Conservation (phyloP, 371 early-diverging fungal genomes). For the Phascolomyces articulosus region DNA sequence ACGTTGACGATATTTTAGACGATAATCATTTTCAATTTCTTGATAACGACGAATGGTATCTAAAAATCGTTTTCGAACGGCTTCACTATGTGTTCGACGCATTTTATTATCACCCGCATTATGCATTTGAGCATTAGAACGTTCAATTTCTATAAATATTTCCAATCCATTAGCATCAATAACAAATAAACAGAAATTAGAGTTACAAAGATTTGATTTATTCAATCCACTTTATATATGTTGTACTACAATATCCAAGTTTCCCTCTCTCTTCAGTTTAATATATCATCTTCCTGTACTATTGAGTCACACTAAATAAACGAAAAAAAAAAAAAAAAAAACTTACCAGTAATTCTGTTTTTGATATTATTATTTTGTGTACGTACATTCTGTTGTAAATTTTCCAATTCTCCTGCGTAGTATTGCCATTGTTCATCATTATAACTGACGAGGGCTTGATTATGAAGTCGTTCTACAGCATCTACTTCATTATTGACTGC, state of each 20-base stretch:
- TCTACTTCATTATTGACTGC: conserved; percentile 36
- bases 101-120: neutral
- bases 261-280: too few species aligned
- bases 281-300: too few species aligned
- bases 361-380: conserved; percentile 31
- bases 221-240: too few species aligned
- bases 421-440: conserved; percentile 44
- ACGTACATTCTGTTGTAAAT: conserved; percentile 31
- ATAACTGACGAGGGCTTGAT: conserved; percentile 28
- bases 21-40: conserved; percentile 75
- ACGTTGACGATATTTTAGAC: conserved; percentile 81
- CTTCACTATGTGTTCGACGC: conserved; percentile 46
- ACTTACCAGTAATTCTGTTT: conserved; percentile 30
- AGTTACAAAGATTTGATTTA: too few species aligned
- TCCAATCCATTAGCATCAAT: neutral
- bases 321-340: neutral
- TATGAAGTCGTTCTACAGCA: conserved; percentile 37
- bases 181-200: too few species aligned
- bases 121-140: neutral
- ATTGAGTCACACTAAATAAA: neutral
- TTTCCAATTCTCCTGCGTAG: conserved; percentile 30
- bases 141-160: neutral
- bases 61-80: conserved; percentile 79
- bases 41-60: conserved; percentile 83
- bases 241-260: too few species aligned